Evolutionary conservation across 306 rosid species (phyloP).

Genomic region (Fragaria iinumae): DNA sequence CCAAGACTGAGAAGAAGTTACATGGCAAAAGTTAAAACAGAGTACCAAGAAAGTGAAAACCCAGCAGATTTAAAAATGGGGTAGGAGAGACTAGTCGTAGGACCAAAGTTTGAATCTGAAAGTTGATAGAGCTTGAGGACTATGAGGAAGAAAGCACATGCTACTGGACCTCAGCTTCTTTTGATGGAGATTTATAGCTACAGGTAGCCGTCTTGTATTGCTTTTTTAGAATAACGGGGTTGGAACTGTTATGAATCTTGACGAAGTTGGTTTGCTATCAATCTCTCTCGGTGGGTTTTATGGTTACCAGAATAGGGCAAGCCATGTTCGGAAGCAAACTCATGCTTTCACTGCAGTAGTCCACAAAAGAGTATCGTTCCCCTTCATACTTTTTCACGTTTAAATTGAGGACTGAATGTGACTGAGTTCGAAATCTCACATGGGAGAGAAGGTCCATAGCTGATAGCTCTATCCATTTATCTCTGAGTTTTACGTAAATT

Average conservation of each 20-base stretch:
- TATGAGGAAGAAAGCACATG: slow-evolving; percentile 15
- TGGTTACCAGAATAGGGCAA: background rate
- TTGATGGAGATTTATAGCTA: slow-evolving; percentile 13
- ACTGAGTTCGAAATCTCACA: slow-evolving; percentile 3
- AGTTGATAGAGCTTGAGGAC: slow-evolving; percentile 1
- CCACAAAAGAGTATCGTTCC: background rate
- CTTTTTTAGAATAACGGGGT: background rate
- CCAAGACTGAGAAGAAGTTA: background rate
- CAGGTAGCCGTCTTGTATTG: background rate
- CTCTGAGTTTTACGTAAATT: background rate
- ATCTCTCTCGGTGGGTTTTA: background rate
- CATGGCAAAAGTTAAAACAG: slow-evolving; percentile 8
- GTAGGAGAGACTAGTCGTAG: background rate
- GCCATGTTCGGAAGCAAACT: background rate
- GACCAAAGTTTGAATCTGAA: slow-evolving; percentile 3
- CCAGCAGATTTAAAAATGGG: background rate
- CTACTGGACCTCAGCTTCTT: slow-evolving; percentile 7
- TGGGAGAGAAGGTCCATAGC: slow-evolving; percentile 1
- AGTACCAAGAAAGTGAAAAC: background rate
- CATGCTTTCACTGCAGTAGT: slow-evolving; percentile 12
- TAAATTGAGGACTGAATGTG: background rate
- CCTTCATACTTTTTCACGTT: background rate
- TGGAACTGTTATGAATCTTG: slow-evolving; percentile 1
- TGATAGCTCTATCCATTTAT: background rate
- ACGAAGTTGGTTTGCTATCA: background rate